phyloP scores from a whole-genome alignment of 2,329 filamentous ascomycete species.

The Pestalotiopsis sp. region DNA sequence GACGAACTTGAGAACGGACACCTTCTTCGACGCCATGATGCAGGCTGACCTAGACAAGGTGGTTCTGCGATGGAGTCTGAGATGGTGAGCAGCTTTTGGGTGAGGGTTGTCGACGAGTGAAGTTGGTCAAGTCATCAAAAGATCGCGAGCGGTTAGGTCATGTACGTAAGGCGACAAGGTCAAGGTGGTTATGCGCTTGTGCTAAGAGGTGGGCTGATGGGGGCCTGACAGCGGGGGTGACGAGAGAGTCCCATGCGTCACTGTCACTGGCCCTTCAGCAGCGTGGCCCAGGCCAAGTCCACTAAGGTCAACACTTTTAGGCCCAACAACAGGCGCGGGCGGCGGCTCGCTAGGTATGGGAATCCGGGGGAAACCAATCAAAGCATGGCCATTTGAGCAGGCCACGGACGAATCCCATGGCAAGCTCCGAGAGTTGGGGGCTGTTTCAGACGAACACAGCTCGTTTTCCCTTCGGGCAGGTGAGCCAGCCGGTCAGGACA shows the following conservation, averaged over 20 bases:
- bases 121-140: not conserved
- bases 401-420: not conserved
- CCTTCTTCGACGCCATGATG: slow-evolving; percentile 64
- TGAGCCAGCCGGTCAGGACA: too few relatives aligned
- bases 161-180: not conserved
- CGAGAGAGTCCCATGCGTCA: not conserved
- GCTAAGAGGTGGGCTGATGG: not conserved
- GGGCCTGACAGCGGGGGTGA: not conserved
- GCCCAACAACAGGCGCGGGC: not conserved
- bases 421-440: not conserved
- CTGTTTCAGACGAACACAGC: not conserved
- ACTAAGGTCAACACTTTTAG: not conserved
- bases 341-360: not conserved
- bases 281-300: not conserved
- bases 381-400: not conserved
- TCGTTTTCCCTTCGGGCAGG: not conserved
- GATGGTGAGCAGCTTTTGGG: slow-evolving; percentile 11
- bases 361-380: slow-evolving; percentile 1
- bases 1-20: slow-evolving; percentile 87
- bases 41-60: slow-evolving; percentile 11
- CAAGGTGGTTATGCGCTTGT: not conserved
- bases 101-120: not conserved
- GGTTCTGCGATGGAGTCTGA: slow-evolving; percentile 8
- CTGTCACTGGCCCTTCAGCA: not conserved
- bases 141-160: not conserved